Percentiles rank a stretch among this genome's conserved stretches.
Evolutionary conservation across 257 asterid genomes (phyloP).

Genomic region (Paraleonurus japonicus): DNA sequence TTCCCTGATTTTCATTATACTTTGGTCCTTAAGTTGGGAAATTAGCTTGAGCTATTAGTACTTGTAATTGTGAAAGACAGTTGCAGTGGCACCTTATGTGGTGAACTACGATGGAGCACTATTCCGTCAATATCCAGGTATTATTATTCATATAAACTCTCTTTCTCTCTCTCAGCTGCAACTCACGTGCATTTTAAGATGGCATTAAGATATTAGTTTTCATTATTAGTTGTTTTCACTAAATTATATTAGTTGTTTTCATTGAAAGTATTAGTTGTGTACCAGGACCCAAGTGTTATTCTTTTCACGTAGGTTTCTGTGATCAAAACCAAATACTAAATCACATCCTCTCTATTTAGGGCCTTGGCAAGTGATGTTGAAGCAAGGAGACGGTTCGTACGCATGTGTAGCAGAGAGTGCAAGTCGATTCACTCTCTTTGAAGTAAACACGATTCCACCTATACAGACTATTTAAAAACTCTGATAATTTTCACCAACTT

Average conservation of each 20-base stretch:
- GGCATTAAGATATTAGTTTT: no score
- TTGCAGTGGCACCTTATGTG: conserved; percentile 93
- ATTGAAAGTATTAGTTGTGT: background rate
- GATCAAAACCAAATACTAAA: background rate
- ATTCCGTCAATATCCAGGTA: conserved; percentile 93
- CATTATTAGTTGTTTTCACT: no score
- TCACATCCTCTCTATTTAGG: conserved; percentile 41
- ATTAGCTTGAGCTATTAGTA: conserved; percentile 33
- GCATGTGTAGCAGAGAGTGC: conserved; percentile 93
- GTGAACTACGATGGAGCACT: conserved; percentile 91
- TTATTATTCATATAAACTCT: conserved; percentile 9
- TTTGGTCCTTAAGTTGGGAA: background rate
- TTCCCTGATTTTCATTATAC: conserved; percentile 13
- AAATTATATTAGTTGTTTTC: no score
- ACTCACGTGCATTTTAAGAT: background rate
- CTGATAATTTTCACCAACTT: background rate
- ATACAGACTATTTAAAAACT: conserved; percentile 6
- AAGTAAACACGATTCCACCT: conserved; percentile 49
- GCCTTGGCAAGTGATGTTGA: conserved; percentile 99
- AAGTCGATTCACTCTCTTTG: conserved; percentile 78
- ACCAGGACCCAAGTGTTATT: no score
- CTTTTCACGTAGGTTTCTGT: background rate
- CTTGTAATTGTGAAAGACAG: conserved; percentile 66
- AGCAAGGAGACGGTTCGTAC: conserved; percentile 85
- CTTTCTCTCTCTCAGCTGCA: no score